Base-by-base conservation (phyloP, 441 rosid species). In the Erodium moschatum region DNA sequence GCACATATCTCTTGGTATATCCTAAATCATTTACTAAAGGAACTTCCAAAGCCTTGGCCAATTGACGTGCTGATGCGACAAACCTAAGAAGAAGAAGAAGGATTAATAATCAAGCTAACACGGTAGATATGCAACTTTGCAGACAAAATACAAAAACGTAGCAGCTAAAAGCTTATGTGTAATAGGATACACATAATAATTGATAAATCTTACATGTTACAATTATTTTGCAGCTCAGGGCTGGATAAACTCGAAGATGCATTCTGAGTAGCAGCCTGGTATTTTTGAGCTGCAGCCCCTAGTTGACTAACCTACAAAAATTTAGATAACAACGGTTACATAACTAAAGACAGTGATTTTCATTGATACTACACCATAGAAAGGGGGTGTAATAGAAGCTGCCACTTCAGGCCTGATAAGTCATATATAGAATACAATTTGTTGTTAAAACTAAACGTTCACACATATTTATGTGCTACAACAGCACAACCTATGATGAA, bases 11-110 rank as follows among this genome's bases (percentile, higher is more conserved):
- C 81, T 95, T 95, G 9, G 99, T 91, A 73, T 95, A 95, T 54
- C 99, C 99, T 69, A 95, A 85, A 86, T 95, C 99, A 82, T 95
- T 95, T 62, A 95, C 97, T 72, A 90, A 76, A 6, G 97, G 99
- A 72, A 95, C 97, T 81, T 95, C 98, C 75, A 95, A 83, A 69
- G 97, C 90, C 80, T 95, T 95, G 56, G 97, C 97, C 77, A 95
- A 83, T 85, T 95, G 99, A 76, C 97, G 92, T 68, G 99, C 97
- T 42, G 97, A 89, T 60, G 92, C 82, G 74, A 92, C 90, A 87
- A 95, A 95, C 91, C 99, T 95, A 67, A 15, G 77, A 56, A 70
- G 72, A 56, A 70, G 72, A 38, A 46, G 31, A 29, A 29, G 48
- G 33, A 72, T 69, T 56, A 78, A 73, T 71, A 69, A 64, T 69